These are phyloP conservation scores for Cucurbita argyrosperma DNA, from an alignment of 306 rosid species.

Conservation along the genomic window DNA sequence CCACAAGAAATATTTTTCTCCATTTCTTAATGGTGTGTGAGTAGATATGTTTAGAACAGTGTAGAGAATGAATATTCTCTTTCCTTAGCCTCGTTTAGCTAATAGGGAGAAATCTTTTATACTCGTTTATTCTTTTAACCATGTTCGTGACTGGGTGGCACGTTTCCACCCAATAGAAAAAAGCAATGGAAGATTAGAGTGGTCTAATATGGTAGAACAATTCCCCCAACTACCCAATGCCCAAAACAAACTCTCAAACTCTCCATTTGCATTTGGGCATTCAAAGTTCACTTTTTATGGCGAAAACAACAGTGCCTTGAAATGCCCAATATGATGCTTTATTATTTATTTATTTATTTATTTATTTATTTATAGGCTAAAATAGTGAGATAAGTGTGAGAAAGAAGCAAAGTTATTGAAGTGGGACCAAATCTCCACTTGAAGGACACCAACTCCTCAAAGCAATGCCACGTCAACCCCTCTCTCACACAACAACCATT, in stretches of 20 bases:
- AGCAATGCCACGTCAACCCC: conserved; percentile 4
- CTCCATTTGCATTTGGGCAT: neutral
- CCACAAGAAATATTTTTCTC: too few species aligned
- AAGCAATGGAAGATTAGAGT: neutral
- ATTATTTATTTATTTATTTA: neutral
- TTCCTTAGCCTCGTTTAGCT: too few species aligned
- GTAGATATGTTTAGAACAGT: too few species aligned
- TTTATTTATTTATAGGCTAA: neutral
- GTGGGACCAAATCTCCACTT: conserved; percentile 8
- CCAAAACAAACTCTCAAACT: neutral
- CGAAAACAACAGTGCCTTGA: neutral
- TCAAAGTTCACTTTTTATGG: neutral
- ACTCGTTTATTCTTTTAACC: too few species aligned
- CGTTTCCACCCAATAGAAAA: too few species aligned
- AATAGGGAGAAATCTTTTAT: too few species aligned
- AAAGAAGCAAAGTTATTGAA: neutral
- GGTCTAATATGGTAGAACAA: neutral
- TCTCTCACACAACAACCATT: neutral
- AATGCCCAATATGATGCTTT: neutral
- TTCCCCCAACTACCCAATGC: neutral
- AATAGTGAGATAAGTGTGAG: neutral
- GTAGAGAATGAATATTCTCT: too few species aligned
- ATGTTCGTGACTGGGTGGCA: too few species aligned
- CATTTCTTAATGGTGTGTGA: too few species aligned
- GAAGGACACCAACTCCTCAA: conserved; percentile 2